Percentiles rank a stretch among this genome's conserved stretches.
Conservation (phyloP, 2,329 filamentous ascomycete genomes). For the Botrytis squamosa region DNA sequence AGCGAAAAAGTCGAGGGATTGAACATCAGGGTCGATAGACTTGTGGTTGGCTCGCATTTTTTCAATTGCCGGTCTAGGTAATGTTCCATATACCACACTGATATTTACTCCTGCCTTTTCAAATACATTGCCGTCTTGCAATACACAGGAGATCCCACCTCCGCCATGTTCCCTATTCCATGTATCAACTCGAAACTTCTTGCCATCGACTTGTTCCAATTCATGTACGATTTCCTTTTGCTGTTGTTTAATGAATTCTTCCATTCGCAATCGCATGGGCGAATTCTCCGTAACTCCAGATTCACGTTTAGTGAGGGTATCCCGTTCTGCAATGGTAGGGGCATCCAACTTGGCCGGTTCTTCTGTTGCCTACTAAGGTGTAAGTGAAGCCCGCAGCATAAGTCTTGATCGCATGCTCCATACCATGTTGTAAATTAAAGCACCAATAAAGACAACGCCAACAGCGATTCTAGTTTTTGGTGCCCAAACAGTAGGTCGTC, state of each 20-base stretch:
- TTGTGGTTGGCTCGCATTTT: conserved; percentile 97
- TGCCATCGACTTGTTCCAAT: conserved; percentile 80
- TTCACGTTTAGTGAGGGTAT: conserved; percentile 77
- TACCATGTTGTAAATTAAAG: conserved; percentile 53
- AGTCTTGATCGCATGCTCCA: neutral
- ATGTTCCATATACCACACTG: conserved; percentile 87
- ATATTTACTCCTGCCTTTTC: conserved; percentile 97
- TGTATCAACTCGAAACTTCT: conserved; percentile 76
- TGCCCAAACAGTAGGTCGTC: conserved; percentile 39
- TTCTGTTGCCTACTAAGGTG: conserved; percentile 36
- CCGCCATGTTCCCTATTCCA: conserved; percentile 88
- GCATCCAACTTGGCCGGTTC: conserved; percentile 51
- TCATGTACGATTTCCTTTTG: conserved; percentile 84
- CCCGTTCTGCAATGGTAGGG: conserved; percentile 78
- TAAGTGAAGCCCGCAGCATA: conserved; percentile 26
- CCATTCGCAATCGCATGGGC: conserved; percentile 97
- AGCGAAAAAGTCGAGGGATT: conserved; percentile 91
- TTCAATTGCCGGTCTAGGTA: conserved; percentile 82
- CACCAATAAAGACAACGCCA: conserved; percentile 49
- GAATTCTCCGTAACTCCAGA: conserved; percentile 72
- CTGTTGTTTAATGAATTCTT: conserved; percentile 90
- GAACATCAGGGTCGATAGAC: conserved; percentile 73
- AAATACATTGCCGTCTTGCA: conserved; percentile 95
- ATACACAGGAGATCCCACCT: conserved; percentile 88
- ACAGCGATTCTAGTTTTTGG: conserved; percentile 49